Conservation (phyloP, 2,329 filamentous ascomycete genomes). For the Ophiostoma sp. region DNA sequence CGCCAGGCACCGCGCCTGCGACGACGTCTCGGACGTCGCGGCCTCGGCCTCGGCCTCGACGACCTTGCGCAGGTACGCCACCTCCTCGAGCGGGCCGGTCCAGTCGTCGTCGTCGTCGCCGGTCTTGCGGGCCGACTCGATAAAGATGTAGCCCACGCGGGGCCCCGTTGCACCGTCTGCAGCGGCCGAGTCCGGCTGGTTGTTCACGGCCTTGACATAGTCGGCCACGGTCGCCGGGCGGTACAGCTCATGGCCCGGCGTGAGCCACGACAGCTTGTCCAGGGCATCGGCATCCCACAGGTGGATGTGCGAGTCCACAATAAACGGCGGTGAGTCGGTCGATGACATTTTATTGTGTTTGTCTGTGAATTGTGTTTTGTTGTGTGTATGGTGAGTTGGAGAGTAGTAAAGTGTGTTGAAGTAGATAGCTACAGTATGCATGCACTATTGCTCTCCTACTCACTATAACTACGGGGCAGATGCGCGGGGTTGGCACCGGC, state of each 20-base stretch:
- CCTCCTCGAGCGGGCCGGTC: conserved; percentile 63
- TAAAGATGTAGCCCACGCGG: conserved; percentile 67
- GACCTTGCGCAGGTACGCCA: conserved; percentile 63
- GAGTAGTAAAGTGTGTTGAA: not conserved
- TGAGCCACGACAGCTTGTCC: conserved; percentile 64
- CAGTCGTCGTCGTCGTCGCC: conserved; percentile 57
- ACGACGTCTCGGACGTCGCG: conserved; percentile 34
- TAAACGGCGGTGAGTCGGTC: conserved; percentile 33
- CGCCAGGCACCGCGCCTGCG: conserved; percentile 55
- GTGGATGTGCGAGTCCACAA: conserved; percentile 90
- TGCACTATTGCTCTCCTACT: not conserved
- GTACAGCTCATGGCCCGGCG: conserved; percentile 52
- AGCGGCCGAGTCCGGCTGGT: not conserved
- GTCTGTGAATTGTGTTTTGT: not conserved
- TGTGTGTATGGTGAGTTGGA: too few relatives aligned
- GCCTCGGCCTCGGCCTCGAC: conserved; percentile 51
- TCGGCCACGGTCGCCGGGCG: conserved; percentile 60
- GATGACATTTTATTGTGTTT: conserved; percentile 23
- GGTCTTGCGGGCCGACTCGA: conserved; percentile 74
- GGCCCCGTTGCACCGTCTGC: conserved; percentile 37
- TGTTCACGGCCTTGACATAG: conserved; percentile 41
- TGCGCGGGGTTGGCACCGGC: conserved; percentile 11
- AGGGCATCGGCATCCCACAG: conserved; percentile 69
- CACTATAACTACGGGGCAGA: not conserved
- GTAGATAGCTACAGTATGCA: not conserved